Base-by-base conservation (phyloP, 2,329 filamentous ascomycete species). In the Alternaria novae-zelandiae region DNA sequence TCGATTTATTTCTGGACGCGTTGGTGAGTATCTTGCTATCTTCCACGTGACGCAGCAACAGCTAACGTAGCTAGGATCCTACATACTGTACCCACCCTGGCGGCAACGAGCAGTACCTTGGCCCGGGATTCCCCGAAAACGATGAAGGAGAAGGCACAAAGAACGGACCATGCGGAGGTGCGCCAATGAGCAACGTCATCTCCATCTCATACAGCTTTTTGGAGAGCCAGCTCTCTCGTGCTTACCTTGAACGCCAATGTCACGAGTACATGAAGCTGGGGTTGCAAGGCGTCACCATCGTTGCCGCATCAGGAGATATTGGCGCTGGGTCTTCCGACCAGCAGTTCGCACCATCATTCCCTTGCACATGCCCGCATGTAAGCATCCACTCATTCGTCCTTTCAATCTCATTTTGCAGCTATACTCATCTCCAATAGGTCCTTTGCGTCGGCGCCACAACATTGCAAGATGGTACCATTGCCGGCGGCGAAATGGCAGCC, bases 301-400 rank as follows among this genome's bases (percentile, higher is more conserved):
- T 86, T 65, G 82, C 85, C 64, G 83, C 83, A 4, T 84, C 81
- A 4, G 83, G 84, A 11, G 84, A 86, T 68, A 81, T 54, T 26
- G 68, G 69, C 36, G 68, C 67, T 6, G 67, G 58, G 17, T 64
- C 63, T 55, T 65, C 60, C 2, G 65, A 61, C 7, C 63, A 53
- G 8, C 46, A 53, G 1, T 87, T 89, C 67, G 81, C 88, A 26
- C 84, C 88, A 1, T 85, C 83, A 2, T 91, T 91, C 75, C 89
- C 89, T 0, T 86, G 85, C 0, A 85, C 85, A 2, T 92, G 89
- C 66, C 89, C 89, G 0, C 91, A 86, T 76, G 85, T 91, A 4
- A 53, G 23, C 44, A 12, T 10, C 41, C 6, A 12, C 7, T 30
- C 8, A 17, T n/a, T 26, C 11, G 25, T 9, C 11, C 3, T 47